phyloP scores from a whole-genome alignment of 73 alveolate species.

The Durusdinium trenchii region DNA sequence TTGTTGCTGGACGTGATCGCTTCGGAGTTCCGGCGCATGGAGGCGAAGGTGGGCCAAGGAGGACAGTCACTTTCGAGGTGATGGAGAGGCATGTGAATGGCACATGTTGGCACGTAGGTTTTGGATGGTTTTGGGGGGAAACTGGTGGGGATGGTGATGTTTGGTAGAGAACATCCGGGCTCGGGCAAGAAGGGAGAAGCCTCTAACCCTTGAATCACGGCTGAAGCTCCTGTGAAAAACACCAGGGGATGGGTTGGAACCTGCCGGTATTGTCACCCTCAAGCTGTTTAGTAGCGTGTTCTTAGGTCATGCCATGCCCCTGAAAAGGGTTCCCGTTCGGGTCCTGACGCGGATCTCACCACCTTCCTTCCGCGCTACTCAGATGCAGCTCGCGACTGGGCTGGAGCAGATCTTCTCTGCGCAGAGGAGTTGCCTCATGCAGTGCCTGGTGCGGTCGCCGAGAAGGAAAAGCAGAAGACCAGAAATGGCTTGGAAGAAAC shows the following conservation, averaged over 20 bases:
- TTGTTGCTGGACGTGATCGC: slow-evolving; percentile 72
- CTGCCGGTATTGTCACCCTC: too few species aligned
- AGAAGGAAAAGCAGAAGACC: background rate
- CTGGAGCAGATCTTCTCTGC: slow-evolving; percentile 38
- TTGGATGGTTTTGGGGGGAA: too few species aligned
- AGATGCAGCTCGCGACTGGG: background rate
- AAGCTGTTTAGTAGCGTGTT: too few species aligned
- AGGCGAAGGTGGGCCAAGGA: slow-evolving; percentile 12
- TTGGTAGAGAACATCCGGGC: too few species aligned
- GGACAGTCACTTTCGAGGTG: background rate
- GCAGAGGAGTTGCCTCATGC: slow-evolving; percentile 28
- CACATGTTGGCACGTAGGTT: too few species aligned
- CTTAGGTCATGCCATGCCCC: too few species aligned
- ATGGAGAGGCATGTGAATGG: background rate
- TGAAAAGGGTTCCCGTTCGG: background rate
- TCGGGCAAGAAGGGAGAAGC: background rate
- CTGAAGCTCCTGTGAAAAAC: too few species aligned
- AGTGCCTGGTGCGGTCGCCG: slow-evolving; percentile 11
- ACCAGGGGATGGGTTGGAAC: background rate
- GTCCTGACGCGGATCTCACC: background rate
- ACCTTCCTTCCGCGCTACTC: background rate
- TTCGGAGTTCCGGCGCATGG: slow-evolving; percentile 44
- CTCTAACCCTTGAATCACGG: too few species aligned
- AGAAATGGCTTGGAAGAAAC: too few species aligned
- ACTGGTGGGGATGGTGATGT: too few species aligned